Evolutionary conservation across 2,329 filamentous ascomycete species (phyloP), one percentile per base, ranked within the genome.

Genomic region (Colletotrichum sojae): DNA sequence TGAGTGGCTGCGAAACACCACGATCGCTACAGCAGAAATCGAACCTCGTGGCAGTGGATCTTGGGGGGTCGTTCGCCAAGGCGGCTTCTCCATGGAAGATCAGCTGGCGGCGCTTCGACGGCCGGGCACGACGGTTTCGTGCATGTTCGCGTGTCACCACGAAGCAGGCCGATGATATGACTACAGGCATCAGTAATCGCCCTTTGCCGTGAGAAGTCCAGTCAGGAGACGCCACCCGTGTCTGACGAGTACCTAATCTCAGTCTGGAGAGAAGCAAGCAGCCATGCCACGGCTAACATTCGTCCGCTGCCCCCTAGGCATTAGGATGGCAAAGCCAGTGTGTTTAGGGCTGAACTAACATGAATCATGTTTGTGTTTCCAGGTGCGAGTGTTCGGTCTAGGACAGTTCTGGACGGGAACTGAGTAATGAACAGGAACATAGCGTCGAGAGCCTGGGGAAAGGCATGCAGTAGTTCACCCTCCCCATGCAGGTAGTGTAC

Each of bases 341-440:
- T 52, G 22, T 15, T 52, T 52, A 52, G 55, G 36, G 36, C 36
- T 66, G 56, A 18, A 55, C 62, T 43, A 36, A 36, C 31, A 36
- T 36, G 56, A 61, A 45, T 66, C 51, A 40, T 67, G 55, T 60
- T 67, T 67, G 62, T 25, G 55, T 69, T 57, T 60, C 15, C 22
- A 10, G 18, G 62, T 48, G 49, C 15, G 27, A 48, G 46, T 27
- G 18, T 61, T 55, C 31, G 13, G 52, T 45, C 40, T 49, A 25
- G 16, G 13, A 18, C 16, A 52, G 27, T 31, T 13, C 13, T 52
- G 46, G 18, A 10, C 18, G 8, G 46, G 18, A 10, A 20, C 13
- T 27, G 36, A 36, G 45, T 27, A 31, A 10, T 18, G 46, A 49
- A 20, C 46, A 36, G 15, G 22, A 20, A 13, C n/a, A 40, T n/a